Evolutionary conservation across 306 rosid genomes (phyloP).

Genomic region (Fagus crenata): DNA sequence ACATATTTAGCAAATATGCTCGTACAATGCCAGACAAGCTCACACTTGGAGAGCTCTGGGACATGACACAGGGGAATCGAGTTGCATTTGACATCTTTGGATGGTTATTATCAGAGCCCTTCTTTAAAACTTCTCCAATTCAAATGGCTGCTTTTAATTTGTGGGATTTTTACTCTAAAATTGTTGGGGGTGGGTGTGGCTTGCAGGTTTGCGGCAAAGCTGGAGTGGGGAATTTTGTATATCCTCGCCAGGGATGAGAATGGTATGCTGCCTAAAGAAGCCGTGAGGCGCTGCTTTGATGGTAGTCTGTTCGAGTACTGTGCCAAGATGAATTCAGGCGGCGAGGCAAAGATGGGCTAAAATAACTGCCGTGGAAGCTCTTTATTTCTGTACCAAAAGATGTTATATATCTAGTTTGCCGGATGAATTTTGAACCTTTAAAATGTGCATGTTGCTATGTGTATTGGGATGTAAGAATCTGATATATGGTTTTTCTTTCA

Average conservation of each 20-base stretch:
- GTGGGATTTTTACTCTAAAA: neutral
- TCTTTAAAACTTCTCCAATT: neutral
- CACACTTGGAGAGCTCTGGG: constrained; percentile 66
- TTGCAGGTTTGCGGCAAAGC: constrained; percentile 59
- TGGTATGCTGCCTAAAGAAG: constrained; percentile 75
- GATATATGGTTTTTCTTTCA: neutral
- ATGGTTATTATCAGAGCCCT: constrained; percentile 40
- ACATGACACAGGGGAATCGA: constrained; percentile 74
- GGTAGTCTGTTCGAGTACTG: constrained; percentile 86
- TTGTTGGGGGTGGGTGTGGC: neutral
- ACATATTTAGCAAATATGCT: constrained; percentile 75
- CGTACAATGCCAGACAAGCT: constrained; percentile 62
- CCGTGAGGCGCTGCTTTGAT: constrained; percentile 66
- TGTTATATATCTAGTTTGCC: no score
- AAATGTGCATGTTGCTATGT: neutral
- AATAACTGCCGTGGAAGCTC: neutral
- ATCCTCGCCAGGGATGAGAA: constrained; percentile 74
- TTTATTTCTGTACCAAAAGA: no score
- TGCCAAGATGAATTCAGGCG: constrained; percentile 49
- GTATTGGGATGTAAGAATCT: neutral
- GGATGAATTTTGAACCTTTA: no score
- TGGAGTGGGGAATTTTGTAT: constrained; percentile 69
- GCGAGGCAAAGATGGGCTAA: constrained; percentile 47
- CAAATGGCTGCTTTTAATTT: neutral
- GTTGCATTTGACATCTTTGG: constrained; percentile 64